Evolutionary conservation across 306 rosid genomes (phyloP).

Genomic region (Ormosia emarginata): DNA sequence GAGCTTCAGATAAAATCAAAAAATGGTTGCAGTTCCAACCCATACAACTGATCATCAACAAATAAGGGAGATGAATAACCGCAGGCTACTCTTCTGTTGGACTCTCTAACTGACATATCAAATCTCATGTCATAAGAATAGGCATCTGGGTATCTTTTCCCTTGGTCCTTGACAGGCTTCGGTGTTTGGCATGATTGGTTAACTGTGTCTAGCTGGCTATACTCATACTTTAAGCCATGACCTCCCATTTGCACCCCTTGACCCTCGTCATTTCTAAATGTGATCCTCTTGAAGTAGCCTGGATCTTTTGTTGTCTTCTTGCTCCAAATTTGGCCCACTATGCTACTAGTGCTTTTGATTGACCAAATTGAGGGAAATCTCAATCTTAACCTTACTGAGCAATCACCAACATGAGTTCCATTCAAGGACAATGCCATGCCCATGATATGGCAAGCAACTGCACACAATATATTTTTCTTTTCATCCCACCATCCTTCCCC

Average conservation of each 20-base stretch:
- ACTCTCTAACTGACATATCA: conserved; percentile 26
- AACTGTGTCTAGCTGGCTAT: conserved; percentile 38
- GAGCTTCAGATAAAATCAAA: background rate
- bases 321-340: no score
- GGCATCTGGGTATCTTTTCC: no score
- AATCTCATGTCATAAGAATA: conserved; percentile 43
- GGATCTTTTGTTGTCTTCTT: no score
- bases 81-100: background rate
- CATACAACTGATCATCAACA: conserved; percentile 27
- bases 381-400: no score
- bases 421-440: no score
- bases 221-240: conserved; percentile 37
- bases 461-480: conserved; percentile 24
- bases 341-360: no score
- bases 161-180: background rate
- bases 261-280: background rate
- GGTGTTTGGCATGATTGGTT: conserved; percentile 29
- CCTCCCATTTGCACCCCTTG: background rate
- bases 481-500: conserved; percentile 68
- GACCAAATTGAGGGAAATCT: no score
- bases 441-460: conserved; percentile 56
- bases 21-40: background rate
- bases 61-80: conserved; percentile 37
- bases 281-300: no score
- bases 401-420: no score